Percentiles rank a stretch among this genome's conserved stretches.
Evolutionary conservation across 2,329 filamentous ascomycete species (phyloP).

Genomic region (Ceratocystis cubensis): DNA sequence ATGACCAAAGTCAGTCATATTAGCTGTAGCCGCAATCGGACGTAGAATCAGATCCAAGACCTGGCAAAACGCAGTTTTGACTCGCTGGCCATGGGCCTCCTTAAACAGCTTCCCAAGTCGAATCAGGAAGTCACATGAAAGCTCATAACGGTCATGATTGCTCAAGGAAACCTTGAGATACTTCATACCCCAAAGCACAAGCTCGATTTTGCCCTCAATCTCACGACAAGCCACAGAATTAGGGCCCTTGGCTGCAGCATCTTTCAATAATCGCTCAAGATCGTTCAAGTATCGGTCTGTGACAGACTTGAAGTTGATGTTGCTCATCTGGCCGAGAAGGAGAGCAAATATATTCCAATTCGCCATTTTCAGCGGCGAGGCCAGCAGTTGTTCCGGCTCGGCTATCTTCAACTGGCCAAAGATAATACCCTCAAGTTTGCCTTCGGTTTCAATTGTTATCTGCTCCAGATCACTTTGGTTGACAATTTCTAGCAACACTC

Average conservation of each 20-base stretch:
- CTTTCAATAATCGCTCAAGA: constrained; percentile 63
- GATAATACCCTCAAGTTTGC: constrained; percentile 87
- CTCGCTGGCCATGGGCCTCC: constrained; percentile 70
- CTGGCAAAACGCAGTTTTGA: constrained; percentile 92
- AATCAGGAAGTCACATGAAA: constrained; percentile 79
- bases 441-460: constrained; percentile 83
- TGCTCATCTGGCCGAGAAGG: constrained; percentile 90
- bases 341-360: constrained; percentile 95
- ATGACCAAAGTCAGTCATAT: constrained; percentile 59
- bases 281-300: constrained; percentile 71
- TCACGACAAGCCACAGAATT: constrained; percentile 46
- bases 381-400: constrained; percentile 65
- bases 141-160: constrained; percentile 65
- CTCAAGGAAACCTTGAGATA: constrained; percentile 66
- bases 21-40: constrained; percentile 71
- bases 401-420: constrained; percentile 88
- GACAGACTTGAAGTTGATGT: constrained; percentile 76
- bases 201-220: constrained; percentile 67
- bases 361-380: constrained; percentile 72
- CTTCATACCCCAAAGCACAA: constrained; percentile 84
- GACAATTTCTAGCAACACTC: constrained; percentile 88
- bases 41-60: constrained; percentile 77
- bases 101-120: constrained; percentile 71
- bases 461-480: constrained; percentile 71
- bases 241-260: constrained; percentile 58